These are phyloP conservation scores for Vaccinium myrtillus DNA, from an alignment of 148 eudicot species.

Conservation along the genomic window DNA sequence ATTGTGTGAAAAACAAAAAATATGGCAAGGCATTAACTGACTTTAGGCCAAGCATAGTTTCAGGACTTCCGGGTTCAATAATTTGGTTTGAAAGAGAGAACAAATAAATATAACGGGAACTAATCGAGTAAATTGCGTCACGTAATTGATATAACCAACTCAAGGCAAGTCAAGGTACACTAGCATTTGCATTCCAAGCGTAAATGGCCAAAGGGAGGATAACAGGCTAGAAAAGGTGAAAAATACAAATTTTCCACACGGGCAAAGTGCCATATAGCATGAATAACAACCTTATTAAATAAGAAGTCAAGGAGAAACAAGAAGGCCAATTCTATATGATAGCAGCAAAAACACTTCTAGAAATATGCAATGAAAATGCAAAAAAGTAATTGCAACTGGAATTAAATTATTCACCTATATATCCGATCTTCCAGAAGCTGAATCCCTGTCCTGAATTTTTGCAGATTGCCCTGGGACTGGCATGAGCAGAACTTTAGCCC, in stretches of 20 bases:
- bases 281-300: neutral
- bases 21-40: neutral
- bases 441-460: slow-evolving; percentile 72
- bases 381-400: slow-evolving; percentile 1
- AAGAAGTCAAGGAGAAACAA: neutral
- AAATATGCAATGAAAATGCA: neutral
- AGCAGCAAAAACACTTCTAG: neutral
- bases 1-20: neutral
- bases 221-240: neutral
- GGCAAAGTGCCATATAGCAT: neutral
- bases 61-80: neutral
- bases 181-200: neutral
- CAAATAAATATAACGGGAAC: neutral
- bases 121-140: neutral
- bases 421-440: slow-evolving; percentile 93
- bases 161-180: neutral
- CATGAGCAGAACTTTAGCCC: slow-evolving; percentile 89
- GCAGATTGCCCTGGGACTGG: slow-evolving; percentile 81
- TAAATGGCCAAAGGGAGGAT: neutral
- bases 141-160: neutral
- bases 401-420: slow-evolving; percentile 49
- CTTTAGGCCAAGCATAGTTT: neutral
- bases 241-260: neutral
- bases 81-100: neutral
- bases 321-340: neutral